Base-by-base conservation (phyloP, 139 green algal species). In the Coelastrella sp. region DNA sequence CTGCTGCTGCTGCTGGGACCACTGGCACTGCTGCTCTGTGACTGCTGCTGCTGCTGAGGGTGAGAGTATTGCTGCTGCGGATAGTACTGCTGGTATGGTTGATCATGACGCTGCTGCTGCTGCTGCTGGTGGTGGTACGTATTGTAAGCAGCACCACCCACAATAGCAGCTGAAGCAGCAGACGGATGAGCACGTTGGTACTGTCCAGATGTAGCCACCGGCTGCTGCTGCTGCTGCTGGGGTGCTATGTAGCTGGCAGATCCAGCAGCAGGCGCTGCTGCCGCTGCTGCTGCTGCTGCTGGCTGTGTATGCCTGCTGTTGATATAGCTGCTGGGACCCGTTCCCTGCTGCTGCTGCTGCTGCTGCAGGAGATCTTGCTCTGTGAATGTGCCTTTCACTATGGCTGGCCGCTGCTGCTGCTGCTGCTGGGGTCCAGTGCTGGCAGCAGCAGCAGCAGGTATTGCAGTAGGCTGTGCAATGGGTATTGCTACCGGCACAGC, bases 31-130 rank as follows among this genome's bases (percentile, higher is more conserved):
- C 20, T 58, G 57, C 57, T 19, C 22, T 64, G 60, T 4, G 79
- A 17, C 79, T 54, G 78, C 78, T 84, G 78, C 57, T 84, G 79
- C 79, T 83, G 77, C 77, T 83, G 77, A 32, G 47, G 77, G 14
- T 32, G 4, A 66, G n/a, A 64, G 54, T 83, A 61, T 54, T 83
- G 77, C 77, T 59, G 77, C 54, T 83, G 77, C 47, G 32, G 77
- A 61, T 83, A 83, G 54, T 11, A 47, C 5, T 68, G 8, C 58
- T 85, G 58, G 20, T 17, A 5, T n/a, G 47, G 57, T 20, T 32
- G 57, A 10, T 73, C 7, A 7, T n/a, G 2, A 60, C 2, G 57
- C 19, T 85, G 58, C 58, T 73, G 79, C 79, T 85, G 80, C 20
- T 85, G 58, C 80, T 85, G 80, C 80, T 59, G 19, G 20, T 85